Conservation (phyloP, 83 land plant species). For the Isoetes engelmannii region DNA sequence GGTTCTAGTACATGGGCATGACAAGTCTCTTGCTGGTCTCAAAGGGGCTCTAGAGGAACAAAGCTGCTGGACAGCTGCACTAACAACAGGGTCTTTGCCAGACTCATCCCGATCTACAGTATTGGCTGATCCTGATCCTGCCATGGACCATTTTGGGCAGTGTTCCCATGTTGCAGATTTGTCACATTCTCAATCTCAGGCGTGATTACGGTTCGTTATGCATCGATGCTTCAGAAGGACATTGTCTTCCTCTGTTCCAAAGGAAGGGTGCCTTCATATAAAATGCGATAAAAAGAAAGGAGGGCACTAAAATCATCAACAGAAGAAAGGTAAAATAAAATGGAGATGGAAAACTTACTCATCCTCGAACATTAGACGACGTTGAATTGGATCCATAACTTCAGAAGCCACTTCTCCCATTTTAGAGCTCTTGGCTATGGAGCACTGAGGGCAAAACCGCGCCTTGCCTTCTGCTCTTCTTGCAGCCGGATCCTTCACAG, state of each 20-base stretch:
- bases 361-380: conserved; percentile 97
- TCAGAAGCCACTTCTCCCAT: conserved; percentile 37
- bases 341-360: conserved; percentile 43
- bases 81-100: neutral
- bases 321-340: neutral
- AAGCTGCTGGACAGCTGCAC: neutral
- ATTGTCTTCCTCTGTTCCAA: too few relatives aligned
- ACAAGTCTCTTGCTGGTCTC: too few relatives aligned
- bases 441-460: too few relatives aligned
- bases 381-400: conserved; percentile 85
- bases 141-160: too few relatives aligned
- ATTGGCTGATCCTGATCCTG: neutral
- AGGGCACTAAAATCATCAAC: neutral
- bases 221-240: too few relatives aligned
- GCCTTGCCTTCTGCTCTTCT: too few relatives aligned
- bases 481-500: too few relatives aligned
- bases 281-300: neutral
- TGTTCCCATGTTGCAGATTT: neutral
- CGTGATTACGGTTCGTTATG: too few relatives aligned
- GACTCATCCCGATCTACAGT: neutral
- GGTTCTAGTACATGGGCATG: too few relatives aligned
- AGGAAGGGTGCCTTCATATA: too few relatives aligned
- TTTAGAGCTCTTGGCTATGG: too few relatives aligned
- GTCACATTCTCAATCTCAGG: too few relatives aligned
- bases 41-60: conserved; percentile 3